Evolutionary conservation across 2,329 filamentous ascomycete species (phyloP), one percentile per base, ranked within the genome.

Genomic region (Hypoxylon rubiginosum): DNA sequence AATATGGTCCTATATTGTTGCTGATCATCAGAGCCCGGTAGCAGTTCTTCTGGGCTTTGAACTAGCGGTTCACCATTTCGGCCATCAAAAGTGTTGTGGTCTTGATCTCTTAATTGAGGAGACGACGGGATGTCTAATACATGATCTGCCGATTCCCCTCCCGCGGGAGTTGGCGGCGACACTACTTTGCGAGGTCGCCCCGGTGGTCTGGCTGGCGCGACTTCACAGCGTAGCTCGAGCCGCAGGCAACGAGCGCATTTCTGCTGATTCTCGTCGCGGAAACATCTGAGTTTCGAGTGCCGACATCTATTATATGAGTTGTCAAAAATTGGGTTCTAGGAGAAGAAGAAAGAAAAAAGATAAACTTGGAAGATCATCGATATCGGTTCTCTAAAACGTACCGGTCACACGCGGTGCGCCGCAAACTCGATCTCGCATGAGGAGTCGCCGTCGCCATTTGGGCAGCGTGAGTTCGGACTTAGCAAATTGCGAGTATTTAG

Each of bases 351-450:
- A 45, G 3, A 34, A 4, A 11, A 34, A 4, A 30, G 21, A 21
- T 15, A 24, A 36, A 30, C 10, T 41, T 13, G 28, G 6, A 51
- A 10, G 36, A 8, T 15, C n/a, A 36, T 45, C 53, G 56, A 21
- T 30, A 19, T 36, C 2, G 21, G 21, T 9, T 34, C 15, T 13
- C n/a, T n/a, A n/a, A 30, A 55, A 57, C 53, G 11, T 69, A 69
- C 67, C 67, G 45, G 34, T 71, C 64, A 62, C 68, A 71, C 17
- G 68, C 68, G 9, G 68, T 71, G n/a, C 68, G 68, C 48, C 58
- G 58, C 19, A 71, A 43, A 43, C 68, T 69, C 4, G 68, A 69
- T 48, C 64, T 61, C 10, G 61, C 26, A 13, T 63, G 63, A 26
- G 64, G 57, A 24, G 55, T 32, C 41, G 57, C 58, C n/a, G 61